A percentile compares a stretch with the other conserved stretches of the same genome.
Conservation (phyloP, 2,329 filamentous ascomycete genomes). For the Diplodia sapinea region DNA sequence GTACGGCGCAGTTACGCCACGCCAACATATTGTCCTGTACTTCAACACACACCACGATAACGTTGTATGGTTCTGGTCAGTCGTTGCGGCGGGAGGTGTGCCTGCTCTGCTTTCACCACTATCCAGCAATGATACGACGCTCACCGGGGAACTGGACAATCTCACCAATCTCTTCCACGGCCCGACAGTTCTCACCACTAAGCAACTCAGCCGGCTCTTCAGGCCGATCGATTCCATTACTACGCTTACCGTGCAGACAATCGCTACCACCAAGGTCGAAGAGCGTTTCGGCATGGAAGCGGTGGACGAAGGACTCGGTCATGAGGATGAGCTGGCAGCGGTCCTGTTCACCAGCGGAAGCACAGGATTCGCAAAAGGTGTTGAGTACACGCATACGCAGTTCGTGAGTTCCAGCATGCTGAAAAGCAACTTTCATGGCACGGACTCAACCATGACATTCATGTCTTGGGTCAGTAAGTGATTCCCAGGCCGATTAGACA, state of each 20-base stretch:
- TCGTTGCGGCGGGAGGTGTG: constrained; percentile 22
- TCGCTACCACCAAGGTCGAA: constrained; percentile 17
- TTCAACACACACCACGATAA: constrained; percentile 29
- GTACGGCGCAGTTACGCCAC: background rate
- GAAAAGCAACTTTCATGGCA: constrained; percentile 10
- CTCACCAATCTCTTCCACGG: constrained; percentile 27
- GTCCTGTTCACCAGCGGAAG: constrained; percentile 46
- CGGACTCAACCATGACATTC: constrained; percentile 24
- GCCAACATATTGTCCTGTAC: constrained; percentile 23
- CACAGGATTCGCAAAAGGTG: constrained; percentile 59
- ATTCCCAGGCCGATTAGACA: background rate
- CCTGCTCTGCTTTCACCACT: constrained; percentile 27
- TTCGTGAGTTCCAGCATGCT: constrained; percentile 40
- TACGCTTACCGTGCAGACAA: constrained; percentile 1
- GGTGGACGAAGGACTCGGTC: constrained; percentile 7
- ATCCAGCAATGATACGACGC: constrained; percentile 25
- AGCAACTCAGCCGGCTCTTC: constrained; percentile 19
- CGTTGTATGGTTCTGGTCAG: constrained; percentile 28
- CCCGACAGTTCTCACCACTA: constrained; percentile 23
- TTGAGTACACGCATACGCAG: constrained; percentile 53
- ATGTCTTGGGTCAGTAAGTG: constrained; percentile 32
- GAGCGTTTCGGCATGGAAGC: constrained; percentile 1
- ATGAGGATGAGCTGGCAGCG: constrained; percentile 17
- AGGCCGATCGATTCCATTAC: background rate
- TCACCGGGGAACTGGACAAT: constrained; percentile 28